These are phyloP conservation scores for Escallonia herrerae DNA, from an alignment of 129 eudicot species.

Conservation along the genomic window DNA sequence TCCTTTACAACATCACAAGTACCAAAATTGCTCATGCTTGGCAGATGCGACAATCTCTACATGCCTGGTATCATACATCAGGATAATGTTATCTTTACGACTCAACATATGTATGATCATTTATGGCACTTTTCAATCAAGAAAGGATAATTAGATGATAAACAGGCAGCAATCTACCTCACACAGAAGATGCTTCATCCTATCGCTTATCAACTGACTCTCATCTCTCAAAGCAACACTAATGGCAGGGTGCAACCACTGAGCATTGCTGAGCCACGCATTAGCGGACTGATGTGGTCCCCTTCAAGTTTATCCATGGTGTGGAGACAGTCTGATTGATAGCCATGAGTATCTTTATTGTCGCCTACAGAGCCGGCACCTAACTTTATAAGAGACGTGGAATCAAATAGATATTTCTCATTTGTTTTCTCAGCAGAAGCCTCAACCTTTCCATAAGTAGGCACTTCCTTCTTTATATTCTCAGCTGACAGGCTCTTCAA, in stretches of 20 bases:
- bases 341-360: conserved; percentile 16
- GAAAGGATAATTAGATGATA: conserved; percentile 8
- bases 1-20: too few species aligned
- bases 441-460: conserved; percentile 18
- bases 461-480: conserved; percentile 23
- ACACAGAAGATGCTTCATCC: conserved; percentile 89
- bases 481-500: conserved; percentile 27
- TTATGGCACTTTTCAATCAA: neutral
- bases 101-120: neutral
- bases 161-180: conserved; percentile 64
- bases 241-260: conserved; percentile 98
- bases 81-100: neutral
- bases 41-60: too few species aligned
- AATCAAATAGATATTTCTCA: conserved; percentile 33
- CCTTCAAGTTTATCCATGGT: conserved; percentile 33
- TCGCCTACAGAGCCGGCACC: conserved; percentile 17
- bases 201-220: conserved; percentile 79
- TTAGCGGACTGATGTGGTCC: conserved; percentile 39
- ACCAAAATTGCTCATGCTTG: too few species aligned
- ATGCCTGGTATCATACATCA: neutral
- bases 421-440: conserved; percentile 24
- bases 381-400: conserved; percentile 29
- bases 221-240: conserved; percentile 93
- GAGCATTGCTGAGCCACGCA: conserved; percentile 73
- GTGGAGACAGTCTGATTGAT: conserved; percentile 16